These are phyloP conservation scores for Coemansia sp. DNA, from an alignment of 371 early-diverging fungal species.

Conservation along the genomic window DNA sequence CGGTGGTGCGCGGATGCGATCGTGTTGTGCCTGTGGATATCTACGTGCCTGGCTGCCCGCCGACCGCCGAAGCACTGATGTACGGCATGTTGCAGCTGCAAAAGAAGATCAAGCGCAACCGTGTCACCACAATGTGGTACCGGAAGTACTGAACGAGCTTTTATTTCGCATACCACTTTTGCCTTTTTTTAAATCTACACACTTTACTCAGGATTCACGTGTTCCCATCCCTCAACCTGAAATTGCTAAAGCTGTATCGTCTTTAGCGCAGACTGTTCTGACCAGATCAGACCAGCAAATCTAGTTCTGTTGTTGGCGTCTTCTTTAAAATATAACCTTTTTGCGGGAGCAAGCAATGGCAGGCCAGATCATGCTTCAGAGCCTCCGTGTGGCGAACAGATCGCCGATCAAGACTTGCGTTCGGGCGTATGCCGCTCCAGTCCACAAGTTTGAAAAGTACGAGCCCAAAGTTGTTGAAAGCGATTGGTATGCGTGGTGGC, in stretches of 20 bases:
- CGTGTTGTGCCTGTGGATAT: conserved; percentile 95
- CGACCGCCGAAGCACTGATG: conserved; percentile 93
- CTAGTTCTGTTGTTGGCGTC: too few species aligned
- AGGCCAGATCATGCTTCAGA: not conserved
- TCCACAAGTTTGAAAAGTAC: conserved; percentile 44
- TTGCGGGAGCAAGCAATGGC: not conserved
- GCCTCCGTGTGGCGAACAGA: not conserved
- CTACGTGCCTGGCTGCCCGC: conserved; percentile 98
- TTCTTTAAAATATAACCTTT: too few species aligned
- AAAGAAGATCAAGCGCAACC: conserved; percentile 89
- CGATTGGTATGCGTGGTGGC: conserved; percentile 53
- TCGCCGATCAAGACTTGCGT: not conserved
- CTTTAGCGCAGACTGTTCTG: too few species aligned
- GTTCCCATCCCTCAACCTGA: conserved; percentile 4
- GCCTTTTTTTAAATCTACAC: not conserved
- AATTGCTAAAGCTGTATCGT: not conserved
- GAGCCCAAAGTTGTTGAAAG: conserved; percentile 32
- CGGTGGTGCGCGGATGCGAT: conserved; percentile 95
- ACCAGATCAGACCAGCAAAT: too few species aligned
- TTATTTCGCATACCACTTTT: too few species aligned
- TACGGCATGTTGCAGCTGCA: conserved; percentile 97
- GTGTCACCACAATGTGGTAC: conserved; percentile 67
- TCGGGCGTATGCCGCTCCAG: conserved; percentile 23
- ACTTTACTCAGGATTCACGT: conserved; percentile 4
- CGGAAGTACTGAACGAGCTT: conserved; percentile 52